phyloP scores from a whole-genome alignment of 768 basidiomycete genomes.

The Kwoniella mangroviensis region DNA sequence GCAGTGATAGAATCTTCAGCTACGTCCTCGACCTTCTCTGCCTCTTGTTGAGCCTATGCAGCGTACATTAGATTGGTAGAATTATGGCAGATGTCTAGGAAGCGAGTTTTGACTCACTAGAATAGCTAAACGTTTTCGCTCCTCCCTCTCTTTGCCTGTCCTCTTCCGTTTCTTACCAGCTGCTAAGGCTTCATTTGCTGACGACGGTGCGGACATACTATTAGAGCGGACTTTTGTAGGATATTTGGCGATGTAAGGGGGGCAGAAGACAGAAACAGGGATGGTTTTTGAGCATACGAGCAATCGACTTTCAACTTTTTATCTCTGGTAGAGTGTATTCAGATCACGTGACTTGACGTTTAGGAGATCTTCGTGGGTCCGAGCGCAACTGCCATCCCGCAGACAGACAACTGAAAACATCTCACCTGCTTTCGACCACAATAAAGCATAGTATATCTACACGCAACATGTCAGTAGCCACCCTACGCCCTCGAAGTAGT shows the following conservation, averaged over 20 bases:
- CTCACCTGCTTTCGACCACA: no score
- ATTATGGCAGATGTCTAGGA: background rate
- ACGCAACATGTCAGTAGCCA: background rate
- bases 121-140: conserved; percentile 45
- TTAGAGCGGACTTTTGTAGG: no score
- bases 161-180: conserved; percentile 50
- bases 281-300: no score
- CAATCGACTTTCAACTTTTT: no score
- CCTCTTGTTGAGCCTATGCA: conserved; percentile 13
- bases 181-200: background rate
- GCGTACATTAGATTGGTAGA: background rate
- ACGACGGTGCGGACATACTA: background rate
- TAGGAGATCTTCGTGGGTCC: no score
- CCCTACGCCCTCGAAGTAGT: background rate
- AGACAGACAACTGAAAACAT: no score
- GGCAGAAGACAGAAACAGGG: no score
- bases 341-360: no score
- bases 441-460: background rate
- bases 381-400: no score
- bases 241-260: no score
- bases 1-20: background rate
- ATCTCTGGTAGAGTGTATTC: no score
- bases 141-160: conserved; percentile 53
- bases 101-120: conserved; percentile 19
- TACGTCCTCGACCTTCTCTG: conserved; percentile 12